phyloP scores from a whole-genome alignment of 1,139 yeast genomes.

The Debaryomycetaceae sp. region DNA sequence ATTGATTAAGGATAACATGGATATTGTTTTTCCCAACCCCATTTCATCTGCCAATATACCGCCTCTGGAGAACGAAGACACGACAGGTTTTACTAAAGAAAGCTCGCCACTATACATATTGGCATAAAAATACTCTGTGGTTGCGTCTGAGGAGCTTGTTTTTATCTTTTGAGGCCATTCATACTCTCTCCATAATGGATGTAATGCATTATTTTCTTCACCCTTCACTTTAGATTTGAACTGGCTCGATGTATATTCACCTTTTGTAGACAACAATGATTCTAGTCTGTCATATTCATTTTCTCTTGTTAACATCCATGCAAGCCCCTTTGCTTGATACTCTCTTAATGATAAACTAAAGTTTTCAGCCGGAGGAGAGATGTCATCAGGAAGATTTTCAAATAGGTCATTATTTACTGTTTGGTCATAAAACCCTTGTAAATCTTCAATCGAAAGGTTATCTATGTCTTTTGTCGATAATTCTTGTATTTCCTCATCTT shows the following conservation, averaged over 20 bases:
- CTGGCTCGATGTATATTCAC: slow-evolving; percentile 24
- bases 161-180: slow-evolving; percentile 64
- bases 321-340: slow-evolving; percentile 76
- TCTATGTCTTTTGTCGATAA: slow-evolving; percentile 13
- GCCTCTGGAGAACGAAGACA: slow-evolving; percentile 60
- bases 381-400: slow-evolving; percentile 57
- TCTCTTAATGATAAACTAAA: slow-evolving; percentile 58
- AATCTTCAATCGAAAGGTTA: slow-evolving; percentile 64
- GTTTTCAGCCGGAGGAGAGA: slow-evolving; percentile 51
- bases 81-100: slow-evolving; percentile 61
- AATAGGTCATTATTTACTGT: slow-evolving; percentile 54
- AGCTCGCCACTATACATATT: slow-evolving; percentile 83
- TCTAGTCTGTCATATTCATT: slow-evolving; percentile 46
- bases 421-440: slow-evolving; percentile 69
- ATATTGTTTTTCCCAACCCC: slow-evolving; percentile 94
- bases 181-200: slow-evolving; percentile 84
- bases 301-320: slow-evolving; percentile 78
- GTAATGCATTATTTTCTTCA: slow-evolving; percentile 45
- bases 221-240: slow-evolving; percentile 17
- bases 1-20: slow-evolving; percentile 71
- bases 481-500: slow-evolving; percentile 7
- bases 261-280: slow-evolving; percentile 20
- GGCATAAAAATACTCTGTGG: slow-evolving; percentile 55
- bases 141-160: slow-evolving; percentile 22
- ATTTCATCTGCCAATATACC: slow-evolving; percentile 97